phyloP scores from a whole-genome alignment of 495 filamentous ascomycete species.

The Trichoderma asperelloides region DNA sequence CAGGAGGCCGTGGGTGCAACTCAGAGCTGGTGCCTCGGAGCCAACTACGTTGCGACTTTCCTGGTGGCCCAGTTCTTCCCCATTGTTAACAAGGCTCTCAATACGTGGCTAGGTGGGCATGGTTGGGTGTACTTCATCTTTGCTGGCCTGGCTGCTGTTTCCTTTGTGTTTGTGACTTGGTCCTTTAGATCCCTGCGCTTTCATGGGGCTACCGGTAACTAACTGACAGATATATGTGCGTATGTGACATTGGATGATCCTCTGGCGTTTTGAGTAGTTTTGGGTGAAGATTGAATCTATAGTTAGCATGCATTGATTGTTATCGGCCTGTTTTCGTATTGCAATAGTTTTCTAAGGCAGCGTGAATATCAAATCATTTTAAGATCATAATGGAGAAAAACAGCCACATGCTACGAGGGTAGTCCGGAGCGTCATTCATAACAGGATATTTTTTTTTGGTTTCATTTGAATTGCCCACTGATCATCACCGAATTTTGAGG shows the following conservation, averaged over 20 bases:
- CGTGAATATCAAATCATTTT: background rate
- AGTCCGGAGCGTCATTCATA: background rate
- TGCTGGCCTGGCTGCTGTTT: slow-evolving; percentile 57
- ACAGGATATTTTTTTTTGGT: background rate
- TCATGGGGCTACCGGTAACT: background rate
- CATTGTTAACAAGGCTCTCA: slow-evolving; percentile 62
- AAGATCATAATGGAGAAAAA: background rate
- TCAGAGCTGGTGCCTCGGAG: slow-evolving; percentile 73
- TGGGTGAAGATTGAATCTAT: background rate
- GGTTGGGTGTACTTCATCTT: slow-evolving; percentile 88
- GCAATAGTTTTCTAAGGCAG: background rate
- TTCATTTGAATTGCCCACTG: background rate
- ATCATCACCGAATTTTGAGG: background rate
- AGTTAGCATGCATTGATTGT: background rate
- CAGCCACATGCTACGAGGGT: background rate
- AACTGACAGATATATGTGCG: background rate
- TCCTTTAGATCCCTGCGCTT: background rate
- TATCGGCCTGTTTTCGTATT: no score
- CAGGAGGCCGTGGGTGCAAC: slow-evolving; percentile 82
- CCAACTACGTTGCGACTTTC: slow-evolving; percentile 89
- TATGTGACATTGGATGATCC: background rate
- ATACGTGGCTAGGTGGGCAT: slow-evolving; percentile 47
- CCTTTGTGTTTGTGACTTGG: slow-evolving; percentile 56
- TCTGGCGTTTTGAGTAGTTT: background rate
- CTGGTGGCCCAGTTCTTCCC: slow-evolving; percentile 91